Evolutionary conservation across 805 yeast genomes (phyloP), one percentile per base, ranked within the genome.

Genomic region (Brettanomyces sp.): DNA sequence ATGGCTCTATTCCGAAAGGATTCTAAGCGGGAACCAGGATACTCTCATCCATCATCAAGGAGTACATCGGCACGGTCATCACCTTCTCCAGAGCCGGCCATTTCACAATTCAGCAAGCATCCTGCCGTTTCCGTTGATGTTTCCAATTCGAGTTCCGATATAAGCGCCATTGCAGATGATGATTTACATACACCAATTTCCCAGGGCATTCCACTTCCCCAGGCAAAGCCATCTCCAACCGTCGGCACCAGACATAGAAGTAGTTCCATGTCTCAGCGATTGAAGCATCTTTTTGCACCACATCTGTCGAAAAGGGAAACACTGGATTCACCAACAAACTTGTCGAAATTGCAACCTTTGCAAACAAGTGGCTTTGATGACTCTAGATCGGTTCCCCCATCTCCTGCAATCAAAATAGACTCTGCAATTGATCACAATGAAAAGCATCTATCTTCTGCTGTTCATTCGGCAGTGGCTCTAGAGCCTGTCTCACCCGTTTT

Each of bases 201-300:
- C 11, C 32, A 28, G 32, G 11, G 32, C 32, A n/a, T 35, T n/a
- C 37, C 37, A n/a, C 33, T 30, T 7, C 18, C 42, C 6, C 33
- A 39, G 25, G 32, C 32, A 28, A 23, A 35, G 14, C 37, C 14
- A 8, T 35, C 25, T 18, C n/a, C 45, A 4, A 22, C 42, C 14
- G 18, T 38, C 7, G 33, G 36, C 18, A 38, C 32, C 30, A 13
- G 47, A n/a, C 45, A 45, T 22, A 47, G 67, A 37, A 48, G 56
- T 22, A 53, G 63, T 37, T 63, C 68, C 4, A 54, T 63, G 46
- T 54, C 65, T 11, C 59, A 56, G 35, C 56, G 58, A 45, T 59
- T 64, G 37, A 62, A 61, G 49, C 58, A 49, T 43, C 41, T 64
- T 8, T 63, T 63, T 38, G 47, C 55, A 21, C 57, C 44, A 14